These are phyloP conservation scores for Suhomyces sp. DNA, from an alignment of 805 yeast species.

Conservation along the genomic window DNA sequence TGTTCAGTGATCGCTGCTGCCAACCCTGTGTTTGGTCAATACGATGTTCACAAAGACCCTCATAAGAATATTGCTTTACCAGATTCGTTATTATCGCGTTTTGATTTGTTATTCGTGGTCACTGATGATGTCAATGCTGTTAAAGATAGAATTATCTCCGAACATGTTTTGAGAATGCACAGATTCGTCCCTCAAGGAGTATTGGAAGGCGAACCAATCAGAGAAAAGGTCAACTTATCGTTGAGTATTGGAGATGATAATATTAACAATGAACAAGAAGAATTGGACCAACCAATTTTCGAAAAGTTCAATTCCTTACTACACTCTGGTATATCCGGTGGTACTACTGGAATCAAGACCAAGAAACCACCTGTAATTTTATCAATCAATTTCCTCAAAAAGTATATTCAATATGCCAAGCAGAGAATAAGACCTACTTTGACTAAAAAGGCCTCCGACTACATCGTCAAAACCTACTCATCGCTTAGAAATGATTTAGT, in stretches of 20 bases:
- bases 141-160: constrained; percentile 83
- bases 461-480: constrained; percentile 78
- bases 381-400: constrained; percentile 81
- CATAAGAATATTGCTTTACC: constrained; percentile 96
- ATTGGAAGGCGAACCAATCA: constrained; percentile 88
- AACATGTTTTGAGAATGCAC: constrained; percentile 93
- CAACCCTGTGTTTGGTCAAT: constrained; percentile 95
- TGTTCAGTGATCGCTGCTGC: constrained; percentile 98
- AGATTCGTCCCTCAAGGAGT: constrained; percentile 84
- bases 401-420: constrained; percentile 92
- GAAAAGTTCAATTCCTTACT: constrained; percentile 80
- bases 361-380: constrained; percentile 39
- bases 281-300: constrained; percentile 60
- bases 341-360: constrained; percentile 17
- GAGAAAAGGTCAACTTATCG: constrained; percentile 69
- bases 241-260: constrained; percentile 77
- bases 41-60: constrained; percentile 93
- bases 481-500: constrained; percentile 74
- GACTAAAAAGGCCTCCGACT: constrained; percentile 71
- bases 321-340: constrained; percentile 67
- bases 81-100: constrained; percentile 93
- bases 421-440: constrained; percentile 80
- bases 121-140: constrained; percentile 90
- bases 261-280: constrained; percentile 39
- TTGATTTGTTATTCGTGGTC: constrained; percentile 90